Evolutionary conservation across 352 stramenopile genomes (phyloP).

Genomic region (Pythium brassicae): DNA sequence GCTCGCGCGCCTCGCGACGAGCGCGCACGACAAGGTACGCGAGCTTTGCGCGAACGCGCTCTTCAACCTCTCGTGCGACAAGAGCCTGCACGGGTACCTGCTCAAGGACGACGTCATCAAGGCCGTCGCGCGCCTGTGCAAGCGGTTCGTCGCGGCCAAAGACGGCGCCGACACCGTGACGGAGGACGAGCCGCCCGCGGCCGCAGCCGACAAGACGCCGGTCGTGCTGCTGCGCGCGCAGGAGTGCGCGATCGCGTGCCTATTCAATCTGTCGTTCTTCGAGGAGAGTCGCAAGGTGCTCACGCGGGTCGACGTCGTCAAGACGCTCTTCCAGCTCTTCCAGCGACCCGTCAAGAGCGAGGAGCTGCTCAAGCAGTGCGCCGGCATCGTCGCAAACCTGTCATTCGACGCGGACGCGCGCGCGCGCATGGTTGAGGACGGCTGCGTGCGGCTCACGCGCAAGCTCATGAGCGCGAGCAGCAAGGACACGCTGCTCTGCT

Average conservation of each 20-base stretch:
- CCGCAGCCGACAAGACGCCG: constrained; percentile 34
- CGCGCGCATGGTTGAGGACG: constrained; percentile 55
- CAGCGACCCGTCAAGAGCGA: constrained; percentile 59
- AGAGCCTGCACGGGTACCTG: constrained; percentile 54
- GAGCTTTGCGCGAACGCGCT: constrained; percentile 73
- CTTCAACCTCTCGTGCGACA: constrained; percentile 79
- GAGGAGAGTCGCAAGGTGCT: constrained; percentile 57
- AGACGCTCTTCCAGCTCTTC: constrained; percentile 64
- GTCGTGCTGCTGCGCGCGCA: constrained; percentile 51
- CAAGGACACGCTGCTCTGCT: constrained; percentile 67
- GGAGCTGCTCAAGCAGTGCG: constrained; percentile 62
- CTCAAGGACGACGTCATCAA: constrained; percentile 73
- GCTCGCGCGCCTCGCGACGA: constrained; percentile 37
- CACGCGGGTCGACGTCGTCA: constrained; percentile 53
- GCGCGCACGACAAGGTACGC: constrained; percentile 45
- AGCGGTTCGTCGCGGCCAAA: constrained; percentile 35
- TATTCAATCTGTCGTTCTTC: constrained; percentile 81
- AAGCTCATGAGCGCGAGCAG: constrained; percentile 59
- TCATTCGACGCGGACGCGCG: constrained; percentile 66
- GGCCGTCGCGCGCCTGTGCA: constrained; percentile 63
- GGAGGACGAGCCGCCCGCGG: constrained; percentile 42
- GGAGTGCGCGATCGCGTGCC: constrained; percentile 66
- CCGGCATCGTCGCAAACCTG: constrained; percentile 62
- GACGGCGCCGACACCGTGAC: constrained; percentile 49
- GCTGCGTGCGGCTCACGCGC: constrained; percentile 55